Evolutionary conservation across 1,284 basidiomycete genomes (phyloP), one percentile per base, ranked within the genome.

Genomic region (Ganoderma resinaceum): DNA sequence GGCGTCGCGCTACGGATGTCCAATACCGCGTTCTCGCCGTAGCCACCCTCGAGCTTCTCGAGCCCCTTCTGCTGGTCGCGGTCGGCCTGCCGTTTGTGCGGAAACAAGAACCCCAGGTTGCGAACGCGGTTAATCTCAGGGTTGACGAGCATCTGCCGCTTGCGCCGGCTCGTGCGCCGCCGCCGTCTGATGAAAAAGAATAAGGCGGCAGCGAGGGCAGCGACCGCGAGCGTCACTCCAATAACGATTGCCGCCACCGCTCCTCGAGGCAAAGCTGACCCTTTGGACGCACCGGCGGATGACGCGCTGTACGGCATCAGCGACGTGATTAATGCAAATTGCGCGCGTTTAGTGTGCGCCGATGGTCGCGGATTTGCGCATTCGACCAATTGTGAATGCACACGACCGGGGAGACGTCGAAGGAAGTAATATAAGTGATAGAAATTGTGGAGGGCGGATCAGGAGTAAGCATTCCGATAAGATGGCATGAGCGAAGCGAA

Each of bases 231-330:
- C 26, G 87, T 77, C 31, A 84, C 82, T 6, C 86, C 88, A 2
- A 92, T 81, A 11, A 83, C 84, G 35, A 91, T 81, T 0, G 89
- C 91, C 35, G 90, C 91, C 65, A 91, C 86, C 0, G 89, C 87
- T 52, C 90, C 90, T 70, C 80, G 79, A 5, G 86, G 72, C 7
- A 78, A 66, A 63, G 18, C 73, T 6, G 76, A 75, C 11, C 75
- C 66, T 55, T 69, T 58, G 31, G 70, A 60, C 31, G 74, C 72
- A 60, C 71, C 57, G 53, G 61, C 57, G 46, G 66, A 63, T 37
- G 68, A 66, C 55, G 70, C 60, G 61, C 76, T 73, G 53, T 75
- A 71, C 63, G 72, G 63, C 70, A 71, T 70, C 59, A 66, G 71
- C 71, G 71, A 65, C 43, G 61, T 53, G 63, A 65, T 61, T 9